Base-by-base conservation (phyloP, 352 stramenopile species). In the Sclerospora graminicola region DNA sequence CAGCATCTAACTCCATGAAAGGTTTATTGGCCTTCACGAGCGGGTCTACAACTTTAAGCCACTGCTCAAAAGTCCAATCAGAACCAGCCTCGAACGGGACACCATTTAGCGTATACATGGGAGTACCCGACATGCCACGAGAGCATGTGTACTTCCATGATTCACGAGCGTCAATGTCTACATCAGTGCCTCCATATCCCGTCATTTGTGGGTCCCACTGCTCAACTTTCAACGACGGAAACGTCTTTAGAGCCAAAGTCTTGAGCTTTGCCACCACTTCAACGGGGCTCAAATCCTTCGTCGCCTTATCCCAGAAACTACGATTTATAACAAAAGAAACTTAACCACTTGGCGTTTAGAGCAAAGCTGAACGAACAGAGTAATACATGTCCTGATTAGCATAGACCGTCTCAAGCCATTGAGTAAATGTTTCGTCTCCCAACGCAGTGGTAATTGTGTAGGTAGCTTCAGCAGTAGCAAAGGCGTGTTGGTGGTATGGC, bases 61-160 rank as follows among this genome's bases (percentile, higher is more conserved):
- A 91, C 41, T 87, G 57, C 9, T 82, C 67, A 16, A 79, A 60
- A 14, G 46, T 69, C 79, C 79, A 91, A 16, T 66, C 50, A n/a
- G 79, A 60, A 39, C 72, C 79, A 11, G 77, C 76, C 14, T 82
- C 62, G 31, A 86, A 79, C 1, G 76, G 76, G 14, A 89, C 76
- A 38, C 78, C 76, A 21, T 91, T 91, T 38, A 91, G 55, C 11
- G 60, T 81, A 52, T 91, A 91, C 54, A 84, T 57, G 10, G 79
- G 79, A 13, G 76, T 91, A 10, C 79, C 79, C 18, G 76, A 80
- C 45, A 79, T 77, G 34, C 69, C 67, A 33, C 79, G 69, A 1
- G 79, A 69, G 56, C 79, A 91, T 29, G 71, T 65, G 63, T 91
- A 88, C 55, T 91, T 91, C 79, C 79, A 91, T 15, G 67, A 65